Conservation (phyloP, 2,329 filamentous ascomycete genomes). For the Plectosphaerella sp. region DNA sequence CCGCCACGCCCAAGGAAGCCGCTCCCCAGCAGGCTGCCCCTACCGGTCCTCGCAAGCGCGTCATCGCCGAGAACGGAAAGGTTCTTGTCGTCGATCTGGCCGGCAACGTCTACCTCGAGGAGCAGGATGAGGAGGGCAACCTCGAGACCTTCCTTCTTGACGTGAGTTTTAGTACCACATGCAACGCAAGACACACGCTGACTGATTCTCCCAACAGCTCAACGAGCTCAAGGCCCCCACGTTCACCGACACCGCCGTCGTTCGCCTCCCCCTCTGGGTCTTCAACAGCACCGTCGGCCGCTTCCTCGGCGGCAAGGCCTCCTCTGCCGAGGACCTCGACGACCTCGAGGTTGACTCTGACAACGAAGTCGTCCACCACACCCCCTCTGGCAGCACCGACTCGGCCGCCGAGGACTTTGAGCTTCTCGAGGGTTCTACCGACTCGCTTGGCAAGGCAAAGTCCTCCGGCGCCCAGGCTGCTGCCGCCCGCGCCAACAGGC, state of each 20-base stretch:
- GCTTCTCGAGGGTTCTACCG: conserved; percentile 56
- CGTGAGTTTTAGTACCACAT: conserved; percentile 46
- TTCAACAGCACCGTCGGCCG: conserved; percentile 56
- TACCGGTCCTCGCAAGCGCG: conserved; percentile 76
- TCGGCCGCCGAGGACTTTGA: conserved; percentile 59
- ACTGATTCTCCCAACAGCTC: conserved; percentile 44
- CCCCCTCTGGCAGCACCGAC: conserved; percentile 44
- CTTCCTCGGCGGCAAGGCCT: conserved; percentile 31
- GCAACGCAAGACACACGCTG: conserved; percentile 10
- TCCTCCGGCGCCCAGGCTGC: conserved; percentile 39
- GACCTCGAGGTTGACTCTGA: conserved; percentile 34
- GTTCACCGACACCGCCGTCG: conserved; percentile 76
- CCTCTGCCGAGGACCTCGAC: conserved; percentile 30
- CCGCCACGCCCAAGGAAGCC: conserved; percentile 38
- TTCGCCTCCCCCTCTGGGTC: conserved; percentile 71
- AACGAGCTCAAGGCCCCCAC: conserved; percentile 76
- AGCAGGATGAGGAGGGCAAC: conserved; percentile 81
- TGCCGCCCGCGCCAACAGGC: conserved; percentile 44
- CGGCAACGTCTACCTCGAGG: conserved; percentile 93
- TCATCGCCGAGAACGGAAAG: conserved; percentile 93
- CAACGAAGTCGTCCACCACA: conserved; percentile 45
- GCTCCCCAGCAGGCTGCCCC: conserved; percentile 53
- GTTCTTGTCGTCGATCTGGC: conserved; percentile 85
- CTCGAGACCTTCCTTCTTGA: conserved; percentile 83
- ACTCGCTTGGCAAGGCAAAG: conserved; percentile 49